phyloP scores from a whole-genome alignment of 345 rosid species.

The Geranium rotundifolium region DNA sequence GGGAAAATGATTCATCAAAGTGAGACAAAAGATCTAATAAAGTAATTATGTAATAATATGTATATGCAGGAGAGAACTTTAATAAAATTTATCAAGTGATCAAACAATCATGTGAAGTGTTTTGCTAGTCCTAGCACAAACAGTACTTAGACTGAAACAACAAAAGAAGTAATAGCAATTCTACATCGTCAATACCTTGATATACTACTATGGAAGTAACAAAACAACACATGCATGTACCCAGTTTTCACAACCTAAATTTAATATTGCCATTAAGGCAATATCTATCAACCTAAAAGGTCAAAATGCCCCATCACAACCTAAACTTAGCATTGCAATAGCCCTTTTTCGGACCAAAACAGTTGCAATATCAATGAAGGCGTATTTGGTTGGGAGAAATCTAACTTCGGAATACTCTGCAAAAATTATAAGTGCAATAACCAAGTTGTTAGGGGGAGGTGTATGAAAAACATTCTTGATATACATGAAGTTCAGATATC shows the following conservation, averaged over 20 bases:
- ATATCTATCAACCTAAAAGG: neutral
- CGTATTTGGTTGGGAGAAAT: neutral
- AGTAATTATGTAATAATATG: neutral
- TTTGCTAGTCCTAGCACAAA: neutral
- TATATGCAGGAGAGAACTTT: neutral
- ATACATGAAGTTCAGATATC: neutral
- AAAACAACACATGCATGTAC: neutral
- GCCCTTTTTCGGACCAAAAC: neutral
- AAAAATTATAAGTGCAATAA: neutral
- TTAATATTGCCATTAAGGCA: neutral
- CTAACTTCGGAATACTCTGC: neutral
- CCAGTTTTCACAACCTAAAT: too few species aligned
- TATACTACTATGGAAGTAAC: neutral
- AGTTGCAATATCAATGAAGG: neutral
- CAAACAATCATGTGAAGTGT: neutral
- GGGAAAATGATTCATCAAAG: neutral
- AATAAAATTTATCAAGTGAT: too few species aligned
- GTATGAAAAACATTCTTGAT: neutral
- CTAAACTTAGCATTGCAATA: neutral
- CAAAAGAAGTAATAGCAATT: neutral
- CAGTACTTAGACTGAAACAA: neutral
- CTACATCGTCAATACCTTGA: neutral
- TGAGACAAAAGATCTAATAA: neutral
- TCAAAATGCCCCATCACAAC: neutral
- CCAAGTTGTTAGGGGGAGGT: conserved; percentile 12